A percentile compares a stretch with the other conserved stretches of the same genome.
phyloP scores from a whole-genome alignment of 1,284 basidiomycete species.

The Marasmius oreades region DNA sequence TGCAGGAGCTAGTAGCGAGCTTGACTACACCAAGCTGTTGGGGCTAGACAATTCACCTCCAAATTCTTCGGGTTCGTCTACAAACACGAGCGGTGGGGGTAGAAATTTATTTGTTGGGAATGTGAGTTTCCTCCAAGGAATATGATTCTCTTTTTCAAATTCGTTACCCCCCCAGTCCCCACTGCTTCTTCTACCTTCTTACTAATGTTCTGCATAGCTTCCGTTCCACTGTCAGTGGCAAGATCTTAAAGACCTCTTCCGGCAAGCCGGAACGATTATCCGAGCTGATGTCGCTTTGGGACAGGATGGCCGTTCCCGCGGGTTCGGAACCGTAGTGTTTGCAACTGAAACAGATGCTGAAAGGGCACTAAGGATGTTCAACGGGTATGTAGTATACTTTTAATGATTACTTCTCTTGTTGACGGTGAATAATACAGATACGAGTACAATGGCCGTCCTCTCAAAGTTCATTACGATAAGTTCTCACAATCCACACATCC shows the following conservation, averaged over 20 bases:
- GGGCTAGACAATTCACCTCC: slow-evolving; percentile 18
- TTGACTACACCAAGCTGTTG: slow-evolving; percentile 23
- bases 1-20: slow-evolving; percentile 15
- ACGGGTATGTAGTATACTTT: slow-evolving; percentile 62
- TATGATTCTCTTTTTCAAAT: slow-evolving; percentile 5
- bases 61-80: slow-evolving; percentile 15
- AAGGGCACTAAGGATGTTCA: slow-evolving; percentile 81
- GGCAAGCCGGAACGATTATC: slow-evolving; percentile 82
- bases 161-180: slow-evolving; percentile 4
- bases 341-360: slow-evolving; percentile 84
- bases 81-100: slow-evolving; percentile 19
- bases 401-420: not conserved
- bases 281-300: slow-evolving; percentile 88
- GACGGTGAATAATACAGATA: slow-evolving; percentile 43
- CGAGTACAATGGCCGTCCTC: slow-evolving; percentile 79
- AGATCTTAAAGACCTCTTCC: slow-evolving; percentile 91
- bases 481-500: slow-evolving; percentile 45
- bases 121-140: slow-evolving; percentile 34
- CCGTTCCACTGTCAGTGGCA: slow-evolving; percentile 98
- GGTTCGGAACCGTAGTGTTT: slow-evolving; percentile 87
- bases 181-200: slow-evolving; percentile 1
- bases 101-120: slow-evolving; percentile 74
- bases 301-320: slow-evolving; percentile 81
- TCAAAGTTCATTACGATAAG: slow-evolving; percentile 88
- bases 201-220: slow-evolving; percentile 47